Base-by-base conservation (phyloP, 1,284 basidiomycete genomes). In the Baeospora myosura region DNA sequence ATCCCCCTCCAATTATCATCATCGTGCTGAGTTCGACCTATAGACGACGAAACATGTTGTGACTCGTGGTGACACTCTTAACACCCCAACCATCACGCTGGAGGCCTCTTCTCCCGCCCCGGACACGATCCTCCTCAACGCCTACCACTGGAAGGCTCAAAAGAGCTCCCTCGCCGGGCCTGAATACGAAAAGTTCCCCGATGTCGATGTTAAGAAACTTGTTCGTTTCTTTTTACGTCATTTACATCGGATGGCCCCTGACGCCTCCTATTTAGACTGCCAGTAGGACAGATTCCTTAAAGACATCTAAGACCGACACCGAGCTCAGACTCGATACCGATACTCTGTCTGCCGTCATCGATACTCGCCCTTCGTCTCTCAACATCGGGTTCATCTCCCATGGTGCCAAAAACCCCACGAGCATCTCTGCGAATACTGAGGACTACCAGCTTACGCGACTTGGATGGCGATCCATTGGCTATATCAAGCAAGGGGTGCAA, bases 41-140 rank as follows among this genome's bases (percentile, higher is more conserved):
- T 36, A 60, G 58, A 46, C 77, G 1, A 71, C 69, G n/a, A 72
- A 68, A 48, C 70, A 69, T 29, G 68, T 78, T 38, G 62, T 64
- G 33, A 65, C 71, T 52, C 62, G 74, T 11, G 75, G 75, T 17
- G 76, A 78, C 49, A 76, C 72, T 0, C 58, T 78, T n/a, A 72
- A 71, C 38, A 68, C 67, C 59, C 50, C 47, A 49, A 51, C 49
- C 3, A 41, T 56, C 24, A 56, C 53, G 6, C 35, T 55, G 7
- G 53, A 51, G 40, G 48, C 53, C 35, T 55, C 53, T 25, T 58
- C 55, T 2, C 58, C 59, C 2, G 28, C 46, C 11, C 48, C 55
- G 14, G 51, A 57, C 30, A 49, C 51, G 7, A 34, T 50, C 24
- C 47, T 56, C 23, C 31, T 55, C 22, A 50, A 40, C 8, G 53